These are phyloP conservation scores for Aureobasidium sp. DNA, from an alignment of 2,329 filamentous ascomycete species.

Conservation along the genomic window DNA sequence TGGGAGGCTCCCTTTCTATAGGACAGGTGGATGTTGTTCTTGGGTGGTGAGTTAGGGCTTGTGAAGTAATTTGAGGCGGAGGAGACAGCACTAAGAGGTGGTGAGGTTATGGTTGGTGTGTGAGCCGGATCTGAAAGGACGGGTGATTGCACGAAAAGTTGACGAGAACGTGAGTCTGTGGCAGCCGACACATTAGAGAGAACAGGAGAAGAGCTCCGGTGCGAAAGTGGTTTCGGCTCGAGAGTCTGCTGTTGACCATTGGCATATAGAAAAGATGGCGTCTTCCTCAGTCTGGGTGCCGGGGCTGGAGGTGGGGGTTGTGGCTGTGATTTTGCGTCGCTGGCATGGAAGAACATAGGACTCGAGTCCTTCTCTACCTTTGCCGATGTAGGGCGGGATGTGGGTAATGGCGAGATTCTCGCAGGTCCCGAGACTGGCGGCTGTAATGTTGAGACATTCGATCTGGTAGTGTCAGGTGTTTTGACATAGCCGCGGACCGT, in stretches of 20 bases:
- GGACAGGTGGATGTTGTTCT: conserved; percentile 40
- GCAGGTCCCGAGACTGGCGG: not conserved
- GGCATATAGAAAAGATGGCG: conserved; percentile 42
- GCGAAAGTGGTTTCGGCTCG: conserved; percentile 23
- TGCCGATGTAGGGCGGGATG: not conserved
- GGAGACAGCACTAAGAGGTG: conserved; percentile 23
- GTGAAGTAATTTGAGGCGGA: conserved; percentile 25
- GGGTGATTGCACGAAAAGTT: not conserved
- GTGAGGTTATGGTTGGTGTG: conserved; percentile 24
- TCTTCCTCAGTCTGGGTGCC: conserved; percentile 34
- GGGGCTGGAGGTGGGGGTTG: conserved; percentile 21
- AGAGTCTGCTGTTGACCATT: conserved; percentile 34
- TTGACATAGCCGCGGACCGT: conserved; percentile 9
- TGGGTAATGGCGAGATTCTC: not conserved
- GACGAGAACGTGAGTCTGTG: conserved; percentile 2
- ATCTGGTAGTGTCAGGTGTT: not conserved
- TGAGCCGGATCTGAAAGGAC: not conserved
- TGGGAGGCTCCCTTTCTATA: conserved; percentile 42
- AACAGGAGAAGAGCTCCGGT: conserved; percentile 17
- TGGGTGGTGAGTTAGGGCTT: conserved; percentile 32
- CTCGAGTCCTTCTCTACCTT: not conserved
- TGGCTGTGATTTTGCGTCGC: conserved; percentile 52
- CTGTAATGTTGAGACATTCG: not conserved
- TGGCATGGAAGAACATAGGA: conserved; percentile 77
- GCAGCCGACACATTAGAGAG: conserved; percentile 26